A percentile compares a stretch with the other conserved stretches of the same genome.
Conservation (phyloP, 106 monocot species). For the Chionographis japonica region DNA sequence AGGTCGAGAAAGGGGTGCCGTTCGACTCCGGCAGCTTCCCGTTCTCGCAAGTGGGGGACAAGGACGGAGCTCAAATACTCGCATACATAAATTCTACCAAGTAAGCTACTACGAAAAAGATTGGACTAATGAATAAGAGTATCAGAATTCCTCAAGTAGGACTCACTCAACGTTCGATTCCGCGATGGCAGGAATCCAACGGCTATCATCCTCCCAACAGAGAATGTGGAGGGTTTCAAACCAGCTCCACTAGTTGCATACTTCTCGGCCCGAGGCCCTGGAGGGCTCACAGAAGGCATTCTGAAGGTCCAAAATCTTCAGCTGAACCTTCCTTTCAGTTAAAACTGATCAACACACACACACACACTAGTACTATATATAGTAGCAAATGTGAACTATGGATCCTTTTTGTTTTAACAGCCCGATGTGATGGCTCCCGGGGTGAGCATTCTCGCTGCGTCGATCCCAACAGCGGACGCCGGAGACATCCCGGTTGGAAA, state of each 20-base stretch:
- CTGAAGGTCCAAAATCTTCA: constrained; percentile 52
- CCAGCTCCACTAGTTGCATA: constrained; percentile 82
- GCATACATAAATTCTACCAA: constrained; percentile 82
- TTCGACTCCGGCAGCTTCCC: constrained; percentile 84
- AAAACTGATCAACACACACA: not conserved
- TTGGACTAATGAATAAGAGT: not conserved
- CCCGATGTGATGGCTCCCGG: constrained; percentile 94
- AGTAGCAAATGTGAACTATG: not conserved
- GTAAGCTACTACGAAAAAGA: constrained; percentile 25
- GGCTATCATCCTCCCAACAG: constrained; percentile 62
- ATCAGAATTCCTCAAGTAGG: not conserved
- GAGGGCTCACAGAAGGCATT: constrained; percentile 80
- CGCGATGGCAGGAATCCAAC: constrained; percentile 39
- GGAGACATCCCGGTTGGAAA: constrained; percentile 50
- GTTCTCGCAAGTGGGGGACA: constrained; percentile 63
- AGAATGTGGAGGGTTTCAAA: constrained; percentile 31
- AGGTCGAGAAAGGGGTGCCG: constrained; percentile 53
- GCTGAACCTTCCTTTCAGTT: not conserved
- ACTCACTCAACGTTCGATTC: not conserved
- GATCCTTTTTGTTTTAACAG: constrained; percentile 22
- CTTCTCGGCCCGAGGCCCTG: constrained; percentile 87
- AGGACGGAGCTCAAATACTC: constrained; percentile 59
- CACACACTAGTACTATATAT: too few species aligned
- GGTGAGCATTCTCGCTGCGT: constrained; percentile 73
- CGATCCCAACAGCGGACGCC: constrained; percentile 43